Conservation (phyloP, 108 stramenopile species). For the Mayamaea pseudoterrestris region DNA sequence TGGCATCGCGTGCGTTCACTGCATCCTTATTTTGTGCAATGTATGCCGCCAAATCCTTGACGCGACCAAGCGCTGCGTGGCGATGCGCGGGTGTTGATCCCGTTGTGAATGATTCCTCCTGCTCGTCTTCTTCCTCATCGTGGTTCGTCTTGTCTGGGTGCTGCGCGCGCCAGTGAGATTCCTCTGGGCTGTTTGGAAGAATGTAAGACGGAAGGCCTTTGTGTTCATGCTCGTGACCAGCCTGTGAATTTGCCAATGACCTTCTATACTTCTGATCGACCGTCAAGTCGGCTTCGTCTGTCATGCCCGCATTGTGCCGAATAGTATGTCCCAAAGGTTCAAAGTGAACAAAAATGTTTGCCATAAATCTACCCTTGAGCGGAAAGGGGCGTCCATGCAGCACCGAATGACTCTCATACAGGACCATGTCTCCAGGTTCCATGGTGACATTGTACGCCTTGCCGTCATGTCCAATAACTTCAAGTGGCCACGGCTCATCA, state of each 20-base stretch:
- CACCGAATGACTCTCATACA: slow-evolving; percentile 80
- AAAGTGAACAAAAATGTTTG: slow-evolving; percentile 84
- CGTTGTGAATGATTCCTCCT: slow-evolving; percentile 28
- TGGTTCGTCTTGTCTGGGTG: slow-evolving; percentile 48
- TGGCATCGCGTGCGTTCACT: slow-evolving; percentile 57
- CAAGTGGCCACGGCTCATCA: slow-evolving; percentile 79
- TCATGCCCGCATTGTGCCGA: slow-evolving; percentile 30
- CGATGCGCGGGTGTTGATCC: slow-evolving; percentile 55
- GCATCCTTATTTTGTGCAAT: slow-evolving; percentile 36
- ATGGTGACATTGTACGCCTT: slow-evolving; percentile 84
- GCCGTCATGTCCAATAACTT: slow-evolving; percentile 79
- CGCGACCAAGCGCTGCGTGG: slow-evolving; percentile 54
- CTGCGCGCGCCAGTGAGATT: slow-evolving; percentile 32
- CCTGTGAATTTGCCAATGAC: slow-evolving; percentile 19
- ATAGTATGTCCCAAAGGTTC: slow-evolving; percentile 64
- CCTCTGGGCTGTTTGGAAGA: slow-evolving; percentile 44
- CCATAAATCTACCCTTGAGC: slow-evolving; percentile 59
- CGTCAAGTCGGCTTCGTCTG: slow-evolving; percentile 26
- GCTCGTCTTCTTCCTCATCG: slow-evolving; percentile 2
- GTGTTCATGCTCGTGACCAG: slow-evolving; percentile 52
- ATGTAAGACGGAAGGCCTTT: slow-evolving; percentile 66
- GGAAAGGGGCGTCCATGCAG: slow-evolving; percentile 87
- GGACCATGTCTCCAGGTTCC: slow-evolving; percentile 79
- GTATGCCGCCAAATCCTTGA: slow-evolving; percentile 23
- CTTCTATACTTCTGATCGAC: slow-evolving; percentile 39